A percentile compares a stretch with the other conserved stretches of the same genome.
Conservation (phyloP, 1,284 basidiomycete species). For the Ganoderma leucocontextum region DNA sequence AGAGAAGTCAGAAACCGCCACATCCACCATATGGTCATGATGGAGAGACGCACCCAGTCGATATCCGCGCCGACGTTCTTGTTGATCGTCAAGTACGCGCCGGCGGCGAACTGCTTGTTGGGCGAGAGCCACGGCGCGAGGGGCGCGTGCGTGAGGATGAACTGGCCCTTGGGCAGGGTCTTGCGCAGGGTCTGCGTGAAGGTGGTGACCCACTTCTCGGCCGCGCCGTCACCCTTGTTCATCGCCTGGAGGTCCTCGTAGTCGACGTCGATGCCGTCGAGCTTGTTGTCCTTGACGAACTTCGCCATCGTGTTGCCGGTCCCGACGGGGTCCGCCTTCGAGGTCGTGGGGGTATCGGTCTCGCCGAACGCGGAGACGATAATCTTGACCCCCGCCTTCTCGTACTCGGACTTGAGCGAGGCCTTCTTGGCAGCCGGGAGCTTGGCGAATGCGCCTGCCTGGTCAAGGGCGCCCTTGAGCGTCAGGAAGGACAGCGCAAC, state of each 20-base stretch:
- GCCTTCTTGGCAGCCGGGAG: slow-evolving; percentile 38
- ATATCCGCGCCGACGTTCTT: slow-evolving; percentile 57
- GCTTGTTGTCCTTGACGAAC: slow-evolving; percentile 41
- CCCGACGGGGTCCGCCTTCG: slow-evolving; percentile 48
- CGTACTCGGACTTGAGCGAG: slow-evolving; percentile 51
- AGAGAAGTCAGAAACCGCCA: not conserved
- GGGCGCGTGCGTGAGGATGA: slow-evolving; percentile 49
- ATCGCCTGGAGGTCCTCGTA: slow-evolving; percentile 61
- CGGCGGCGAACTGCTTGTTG: slow-evolving; percentile 54
- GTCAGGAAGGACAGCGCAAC: slow-evolving; percentile 31
- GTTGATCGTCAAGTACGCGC: slow-evolving; percentile 68
- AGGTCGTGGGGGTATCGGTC: slow-evolving; percentile 58
- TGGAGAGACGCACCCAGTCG: slow-evolving; percentile 42
- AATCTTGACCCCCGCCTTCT: slow-evolving; percentile 54
- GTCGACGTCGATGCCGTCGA: slow-evolving; percentile 67
- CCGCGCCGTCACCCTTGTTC: slow-evolving; percentile 46
- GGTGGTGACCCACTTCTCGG: slow-evolving; percentile 51
- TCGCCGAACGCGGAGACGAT: slow-evolving; percentile 61
- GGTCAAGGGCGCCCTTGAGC: slow-evolving; percentile 23
- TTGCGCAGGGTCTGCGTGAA: slow-evolving; percentile 50
- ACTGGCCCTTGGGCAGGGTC: slow-evolving; percentile 44
- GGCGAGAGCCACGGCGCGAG: slow-evolving; percentile 66
- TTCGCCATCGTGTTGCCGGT: slow-evolving; percentile 57
- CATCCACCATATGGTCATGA: not conserved
- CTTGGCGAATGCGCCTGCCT: slow-evolving; percentile 24